Evolutionary conservation across 805 yeast genomes (phyloP).

Genomic region (Priceomyces melissophilus): DNA sequence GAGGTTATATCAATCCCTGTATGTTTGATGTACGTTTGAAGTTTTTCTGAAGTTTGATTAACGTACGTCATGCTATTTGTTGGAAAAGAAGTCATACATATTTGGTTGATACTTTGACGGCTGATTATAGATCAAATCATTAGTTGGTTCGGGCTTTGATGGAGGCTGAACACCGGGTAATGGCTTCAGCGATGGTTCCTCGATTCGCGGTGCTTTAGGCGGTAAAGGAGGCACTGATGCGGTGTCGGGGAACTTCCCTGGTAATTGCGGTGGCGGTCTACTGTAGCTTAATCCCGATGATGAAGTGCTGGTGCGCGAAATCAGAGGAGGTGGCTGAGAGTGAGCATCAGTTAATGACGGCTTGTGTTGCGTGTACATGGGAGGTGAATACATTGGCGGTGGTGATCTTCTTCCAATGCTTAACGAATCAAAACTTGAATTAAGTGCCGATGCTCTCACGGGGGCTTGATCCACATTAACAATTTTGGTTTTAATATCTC

Average conservation of each 20-base stretch:
- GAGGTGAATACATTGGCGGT: background rate
- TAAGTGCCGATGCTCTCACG: conserved; percentile 1
- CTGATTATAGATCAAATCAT: conserved; percentile 25
- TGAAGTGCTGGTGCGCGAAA: conserved; percentile 2
- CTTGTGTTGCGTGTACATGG: background rate
- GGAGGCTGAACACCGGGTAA: background rate
- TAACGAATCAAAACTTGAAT: conserved; percentile 4
- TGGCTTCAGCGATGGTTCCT: conserved; percentile 5
- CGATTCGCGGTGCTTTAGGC: conserved; percentile 1
- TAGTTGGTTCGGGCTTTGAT: background rate
- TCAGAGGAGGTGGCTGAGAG: background rate
- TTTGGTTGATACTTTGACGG: conserved; percentile 48
- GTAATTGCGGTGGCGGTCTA: conserved; percentile 10
- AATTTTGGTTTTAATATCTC: conserved; percentile 6
- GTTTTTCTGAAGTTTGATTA: background rate
- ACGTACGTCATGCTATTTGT: conserved; percentile 8
- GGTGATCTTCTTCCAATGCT: background rate
- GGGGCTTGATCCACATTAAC: background rate
- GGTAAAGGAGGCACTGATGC: conserved; percentile 1
- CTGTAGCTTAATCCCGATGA: conserved; percentile 4
- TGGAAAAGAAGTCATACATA: conserved; percentile 42
- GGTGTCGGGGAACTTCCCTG: conserved; percentile 3
- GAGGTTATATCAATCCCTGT: too few relatives aligned
- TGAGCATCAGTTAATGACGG: background rate
- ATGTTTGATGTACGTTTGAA: background rate